These are phyloP conservation scores for Candida silvicultrix DNA, from an alignment of 805 yeast species.

Conservation along the genomic window DNA sequence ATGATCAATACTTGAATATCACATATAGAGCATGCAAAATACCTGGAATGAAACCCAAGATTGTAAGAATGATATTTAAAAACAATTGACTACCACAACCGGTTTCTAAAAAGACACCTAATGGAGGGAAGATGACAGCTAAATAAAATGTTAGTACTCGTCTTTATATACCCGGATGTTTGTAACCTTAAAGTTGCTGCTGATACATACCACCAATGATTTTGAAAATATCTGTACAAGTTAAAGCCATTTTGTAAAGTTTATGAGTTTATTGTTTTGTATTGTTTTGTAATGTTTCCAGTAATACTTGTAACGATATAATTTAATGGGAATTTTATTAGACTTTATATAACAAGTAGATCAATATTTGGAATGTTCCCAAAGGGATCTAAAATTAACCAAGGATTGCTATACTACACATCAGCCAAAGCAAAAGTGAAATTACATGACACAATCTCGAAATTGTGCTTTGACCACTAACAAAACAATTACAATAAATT, in stretches of 20 bases:
- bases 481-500: neutral
- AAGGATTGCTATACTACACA: neutral
- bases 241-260: slow-evolving; percentile 37
- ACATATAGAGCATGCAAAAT: slow-evolving; percentile 55
- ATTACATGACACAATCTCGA: neutral
- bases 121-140: slow-evolving; percentile 49
- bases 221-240: slow-evolving; percentile 43
- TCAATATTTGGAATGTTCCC: neutral
- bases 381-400: neutral
- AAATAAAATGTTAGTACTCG: neutral
- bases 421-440: neutral
- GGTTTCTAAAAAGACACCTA: slow-evolving; percentile 50
- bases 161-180: too few relatives aligned
- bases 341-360: neutral
- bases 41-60: slow-evolving; percentile 71
- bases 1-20: slow-evolving; percentile 25
- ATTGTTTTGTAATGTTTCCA: too few relatives aligned
- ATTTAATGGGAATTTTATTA: neutral
- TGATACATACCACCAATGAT: slow-evolving; percentile 26
- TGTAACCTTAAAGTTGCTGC: too few relatives aligned
- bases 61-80: slow-evolving; percentile 51
- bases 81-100: slow-evolving; percentile 34
- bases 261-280: too few relatives aligned
- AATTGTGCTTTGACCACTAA: too few relatives aligned
- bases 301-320: too few relatives aligned